A percentile compares a stretch with the other conserved stretches of the same genome.
Evolutionary conservation across 495 filamentous ascomycete species (phyloP).

Genomic region (Tuber brumale): DNA sequence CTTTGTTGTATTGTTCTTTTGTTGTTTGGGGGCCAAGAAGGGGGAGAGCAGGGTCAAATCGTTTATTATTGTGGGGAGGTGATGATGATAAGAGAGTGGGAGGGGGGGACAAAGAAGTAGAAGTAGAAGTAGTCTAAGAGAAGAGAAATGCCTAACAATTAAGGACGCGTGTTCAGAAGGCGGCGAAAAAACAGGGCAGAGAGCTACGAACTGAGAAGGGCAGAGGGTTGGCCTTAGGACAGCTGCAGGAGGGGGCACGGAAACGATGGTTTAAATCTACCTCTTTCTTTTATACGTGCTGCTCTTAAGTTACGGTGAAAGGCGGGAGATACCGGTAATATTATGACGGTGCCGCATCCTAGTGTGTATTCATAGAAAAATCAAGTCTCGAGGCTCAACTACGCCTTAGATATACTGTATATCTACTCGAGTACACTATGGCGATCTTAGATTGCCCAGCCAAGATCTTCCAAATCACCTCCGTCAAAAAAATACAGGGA

Average conservation of each 20-base stretch:
- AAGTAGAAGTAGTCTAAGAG: not conserved
- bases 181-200: not conserved
- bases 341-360: not conserved
- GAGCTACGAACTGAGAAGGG: not conserved
- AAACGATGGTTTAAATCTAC: not conserved
- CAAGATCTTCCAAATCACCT: not conserved
- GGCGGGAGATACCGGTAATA: not conserved
- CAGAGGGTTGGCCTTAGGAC: not conserved
- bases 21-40: not conserved
- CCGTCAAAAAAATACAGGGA: not conserved
- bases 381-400: not conserved
- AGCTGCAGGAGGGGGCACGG: not conserved
- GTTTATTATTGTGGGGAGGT: not conserved
- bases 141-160: not conserved
- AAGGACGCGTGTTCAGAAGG: slow-evolving; percentile 1
- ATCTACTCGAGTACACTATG: not conserved
- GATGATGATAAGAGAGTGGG: not conserved
- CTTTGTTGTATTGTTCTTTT: not conserved
- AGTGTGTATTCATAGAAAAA: not conserved
- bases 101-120: not conserved
- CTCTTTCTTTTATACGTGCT: not conserved
- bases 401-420: not conserved
- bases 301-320: not conserved
- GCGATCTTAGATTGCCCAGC: not conserved
- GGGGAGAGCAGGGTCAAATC: not conserved